Percentiles rank a stretch among this genome's conserved stretches.
Conservation (phyloP, 768 basidiomycete genomes). For the Suillus sp. region DNA sequence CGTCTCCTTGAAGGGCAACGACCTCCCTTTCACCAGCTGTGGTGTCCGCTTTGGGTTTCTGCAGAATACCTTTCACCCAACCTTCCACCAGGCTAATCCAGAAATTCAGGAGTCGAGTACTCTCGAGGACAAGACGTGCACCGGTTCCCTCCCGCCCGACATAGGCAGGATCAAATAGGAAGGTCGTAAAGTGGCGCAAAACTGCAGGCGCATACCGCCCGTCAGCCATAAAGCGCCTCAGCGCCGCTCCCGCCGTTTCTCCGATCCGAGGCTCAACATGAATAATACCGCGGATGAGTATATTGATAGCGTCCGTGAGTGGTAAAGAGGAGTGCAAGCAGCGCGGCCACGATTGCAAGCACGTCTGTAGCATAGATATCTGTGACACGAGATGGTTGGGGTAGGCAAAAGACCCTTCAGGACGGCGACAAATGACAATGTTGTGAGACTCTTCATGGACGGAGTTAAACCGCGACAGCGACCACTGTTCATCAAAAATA, state of each 20-base stretch:
- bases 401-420: constrained; percentile 67
- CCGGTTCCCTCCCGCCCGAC: constrained; percentile 67
- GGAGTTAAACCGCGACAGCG: constrained; percentile 49
- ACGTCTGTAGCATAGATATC: constrained; percentile 71
- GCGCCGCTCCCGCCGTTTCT: constrained; percentile 65
- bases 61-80: constrained; percentile 59
- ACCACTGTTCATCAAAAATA: constrained; percentile 86
- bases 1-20: constrained; percentile 50
- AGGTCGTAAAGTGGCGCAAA: constrained; percentile 63
- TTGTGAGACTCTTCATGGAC: constrained; percentile 70
- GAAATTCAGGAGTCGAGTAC: constrained; percentile 62
- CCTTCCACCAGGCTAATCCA: constrained; percentile 75
- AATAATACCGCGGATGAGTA: constrained; percentile 79
- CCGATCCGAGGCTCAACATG: constrained; percentile 80
- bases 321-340: constrained; percentile 60
- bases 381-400: constrained; percentile 58
- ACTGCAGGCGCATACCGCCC: constrained; percentile 55
- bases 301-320: constrained; percentile 66
- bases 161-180: constrained; percentile 70
- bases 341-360: constrained; percentile 85
- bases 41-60: constrained; percentile 40
- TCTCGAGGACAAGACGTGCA: constrained; percentile 65
- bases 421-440: constrained; percentile 66
- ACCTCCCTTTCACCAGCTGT: constrained; percentile 44
- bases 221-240: constrained; percentile 75